A percentile compares a stretch with the other conserved stretches of the same genome.
Conservation (phyloP, 75 land plant species). For the Pseudotsuga menziesii region DNA sequence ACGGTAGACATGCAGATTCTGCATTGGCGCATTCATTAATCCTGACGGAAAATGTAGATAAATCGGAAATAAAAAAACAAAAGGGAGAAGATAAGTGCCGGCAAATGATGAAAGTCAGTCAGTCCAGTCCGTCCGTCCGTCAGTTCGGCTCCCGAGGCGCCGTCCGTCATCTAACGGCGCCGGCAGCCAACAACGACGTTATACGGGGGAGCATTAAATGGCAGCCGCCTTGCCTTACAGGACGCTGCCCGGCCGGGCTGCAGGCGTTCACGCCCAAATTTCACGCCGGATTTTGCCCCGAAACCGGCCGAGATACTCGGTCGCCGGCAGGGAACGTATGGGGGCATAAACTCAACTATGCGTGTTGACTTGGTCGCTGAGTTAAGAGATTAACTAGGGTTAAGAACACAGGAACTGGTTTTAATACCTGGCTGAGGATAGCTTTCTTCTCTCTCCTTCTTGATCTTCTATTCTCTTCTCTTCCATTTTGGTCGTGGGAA, state of each 20-base stretch:
- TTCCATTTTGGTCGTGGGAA: background rate
- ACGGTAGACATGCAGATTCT: constrained; percentile 8
- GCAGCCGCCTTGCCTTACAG: constrained; percentile 2
- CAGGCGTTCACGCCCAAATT: background rate
- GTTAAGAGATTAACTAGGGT: constrained; percentile 4
- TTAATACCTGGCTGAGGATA: background rate
- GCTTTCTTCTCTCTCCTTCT: no score
- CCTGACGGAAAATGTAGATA: background rate
- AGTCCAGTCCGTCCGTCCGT: background rate
- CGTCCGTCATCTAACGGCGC: constrained; percentile 7
- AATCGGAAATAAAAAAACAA: background rate
- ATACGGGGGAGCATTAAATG: background rate
- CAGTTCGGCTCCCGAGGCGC: background rate
- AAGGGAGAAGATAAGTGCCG: no score
- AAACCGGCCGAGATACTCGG: constrained; percentile 5
- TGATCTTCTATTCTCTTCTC: background rate
- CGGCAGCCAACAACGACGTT: background rate
- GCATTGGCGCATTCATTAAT: background rate
- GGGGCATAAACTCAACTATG: no score
- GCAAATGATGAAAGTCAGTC: no score
- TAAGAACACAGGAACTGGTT: background rate
- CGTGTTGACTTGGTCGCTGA: background rate
- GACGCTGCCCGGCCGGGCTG: background rate
- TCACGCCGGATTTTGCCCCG: background rate
- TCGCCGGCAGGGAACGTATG: background rate